Percentiles rank a stretch among this genome's conserved stretches.
Evolutionary conservation across 176 grass and related monocot genomes (phyloP).

Genomic region (Aegilops bicornis): DNA sequence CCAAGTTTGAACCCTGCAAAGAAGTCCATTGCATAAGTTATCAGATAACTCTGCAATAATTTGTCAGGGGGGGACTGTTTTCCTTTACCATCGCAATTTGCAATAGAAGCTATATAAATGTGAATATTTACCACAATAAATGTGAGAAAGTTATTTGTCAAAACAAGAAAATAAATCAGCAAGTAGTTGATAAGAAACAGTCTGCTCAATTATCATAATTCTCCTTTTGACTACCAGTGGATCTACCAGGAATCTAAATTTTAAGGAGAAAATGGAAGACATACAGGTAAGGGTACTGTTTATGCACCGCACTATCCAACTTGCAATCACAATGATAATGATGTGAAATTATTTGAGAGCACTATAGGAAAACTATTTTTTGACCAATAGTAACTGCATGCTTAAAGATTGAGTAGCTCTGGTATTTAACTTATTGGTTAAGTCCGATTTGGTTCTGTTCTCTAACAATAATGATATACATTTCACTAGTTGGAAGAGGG

Average conservation of each 20-base stretch:
- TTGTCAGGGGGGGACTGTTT: background rate
- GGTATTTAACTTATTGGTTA: background rate
- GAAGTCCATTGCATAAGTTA: background rate
- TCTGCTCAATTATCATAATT: background rate
- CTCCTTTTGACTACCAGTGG: background rate
- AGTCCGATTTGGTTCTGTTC: background rate
- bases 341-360: background rate
- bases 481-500: background rate
- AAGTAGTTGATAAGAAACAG: background rate
- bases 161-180: background rate
- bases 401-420: background rate
- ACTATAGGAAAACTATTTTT: background rate
- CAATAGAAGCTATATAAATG: background rate
- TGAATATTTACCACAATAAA: background rate
- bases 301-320: background rate
- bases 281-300: background rate
- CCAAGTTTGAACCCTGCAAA: conserved; percentile 86
- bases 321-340: background rate
- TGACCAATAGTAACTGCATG: background rate
- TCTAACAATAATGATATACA: background rate
- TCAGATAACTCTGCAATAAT: background rate
- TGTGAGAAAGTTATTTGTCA: background rate
- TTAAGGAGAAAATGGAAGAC: background rate
- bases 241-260: background rate
- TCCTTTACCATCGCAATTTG: background rate